A percentile compares a stretch with the other conserved stretches of the same genome.
Evolutionary conservation across 1,284 basidiomycete genomes (phyloP).

Genomic region (Chondrostereum purpureum): DNA sequence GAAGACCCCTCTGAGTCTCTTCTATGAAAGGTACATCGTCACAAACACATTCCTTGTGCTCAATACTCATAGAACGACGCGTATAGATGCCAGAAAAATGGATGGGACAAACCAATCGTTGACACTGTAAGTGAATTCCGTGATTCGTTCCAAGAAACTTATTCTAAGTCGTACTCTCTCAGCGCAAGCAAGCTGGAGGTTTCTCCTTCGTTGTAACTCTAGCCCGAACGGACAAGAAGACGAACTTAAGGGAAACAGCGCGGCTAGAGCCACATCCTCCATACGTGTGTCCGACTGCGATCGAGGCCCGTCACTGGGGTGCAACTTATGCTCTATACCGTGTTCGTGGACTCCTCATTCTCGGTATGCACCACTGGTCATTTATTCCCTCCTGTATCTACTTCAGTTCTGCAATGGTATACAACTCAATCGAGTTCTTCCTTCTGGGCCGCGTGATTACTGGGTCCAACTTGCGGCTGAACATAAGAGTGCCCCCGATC

Average conservation of each 20-base stretch:
- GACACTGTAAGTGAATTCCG: constrained; percentile 50
- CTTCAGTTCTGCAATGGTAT: constrained; percentile 74
- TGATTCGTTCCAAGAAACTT: not conserved
- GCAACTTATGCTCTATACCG: constrained; percentile 85
- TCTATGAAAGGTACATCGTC: constrained; percentile 61
- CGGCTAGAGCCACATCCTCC: constrained; percentile 68
- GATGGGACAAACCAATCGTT: constrained; percentile 76
- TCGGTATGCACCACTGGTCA: not conserved
- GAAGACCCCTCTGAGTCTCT: constrained; percentile 71
- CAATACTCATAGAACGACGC: too few relatives aligned
- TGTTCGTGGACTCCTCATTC: constrained; percentile 39
- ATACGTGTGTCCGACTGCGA: constrained; percentile 50
- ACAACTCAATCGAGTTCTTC: constrained; percentile 72
- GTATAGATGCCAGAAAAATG: constrained; percentile 73
- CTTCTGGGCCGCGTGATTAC: constrained; percentile 77
- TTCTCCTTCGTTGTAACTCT: constrained; percentile 63
- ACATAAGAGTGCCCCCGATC: constrained; percentile 60
- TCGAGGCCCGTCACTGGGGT: constrained; percentile 83
- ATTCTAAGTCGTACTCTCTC: constrained; percentile 16
- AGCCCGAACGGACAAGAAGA: constrained; percentile 61
- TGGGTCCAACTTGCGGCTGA: constrained; percentile 74
- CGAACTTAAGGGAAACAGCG: constrained; percentile 63
- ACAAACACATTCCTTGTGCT: not conserved
- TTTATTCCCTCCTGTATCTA: not conserved
- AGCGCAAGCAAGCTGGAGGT: constrained; percentile 43